Conservation (phyloP, 2,329 filamentous ascomycete species). For the Ustulina deusta region DNA sequence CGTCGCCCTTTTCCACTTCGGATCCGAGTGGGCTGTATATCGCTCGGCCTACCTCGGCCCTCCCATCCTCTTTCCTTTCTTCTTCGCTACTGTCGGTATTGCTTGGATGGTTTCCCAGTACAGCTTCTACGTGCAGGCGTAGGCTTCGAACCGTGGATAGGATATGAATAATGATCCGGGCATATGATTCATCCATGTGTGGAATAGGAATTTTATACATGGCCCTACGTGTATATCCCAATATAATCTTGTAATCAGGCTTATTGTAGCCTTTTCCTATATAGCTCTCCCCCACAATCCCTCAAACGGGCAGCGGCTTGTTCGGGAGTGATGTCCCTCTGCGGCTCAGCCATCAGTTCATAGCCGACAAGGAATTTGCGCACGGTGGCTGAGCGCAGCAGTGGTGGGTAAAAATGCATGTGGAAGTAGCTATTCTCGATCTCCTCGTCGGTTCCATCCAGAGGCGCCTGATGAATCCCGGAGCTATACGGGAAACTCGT, state of each 20-base stretch:
- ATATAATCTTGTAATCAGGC: conserved; percentile 15
- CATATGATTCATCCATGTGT: conserved; percentile 7
- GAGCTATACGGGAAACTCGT: conserved; percentile 98
- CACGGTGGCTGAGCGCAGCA: conserved; percentile 91
- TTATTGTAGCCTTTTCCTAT: conserved; percentile 72
- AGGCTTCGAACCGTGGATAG: not conserved
- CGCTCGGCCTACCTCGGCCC: conserved; percentile 75
- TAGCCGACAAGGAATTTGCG: conserved; percentile 97
- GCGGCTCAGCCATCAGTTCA: conserved; percentile 97
- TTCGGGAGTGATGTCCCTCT: conserved; percentile 96
- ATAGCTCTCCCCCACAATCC: conserved; percentile 82
- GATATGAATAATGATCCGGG: not conserved
- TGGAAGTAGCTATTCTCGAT: conserved; percentile 91
- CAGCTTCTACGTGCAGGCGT: conserved; percentile 71
- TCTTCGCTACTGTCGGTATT: conserved; percentile 62
- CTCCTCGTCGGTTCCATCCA: conserved; percentile 84
- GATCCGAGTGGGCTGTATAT: conserved; percentile 83
- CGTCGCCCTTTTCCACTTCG: conserved; percentile 82
- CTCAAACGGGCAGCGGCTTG: conserved; percentile 86
- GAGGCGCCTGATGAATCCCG: conserved; percentile 93
- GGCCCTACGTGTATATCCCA: conserved; percentile 1
- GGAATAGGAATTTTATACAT: conserved; percentile 14
- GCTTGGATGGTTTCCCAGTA: conserved; percentile 76
- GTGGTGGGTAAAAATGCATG: conserved; percentile 96
- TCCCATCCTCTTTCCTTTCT: conserved; percentile 68